Percentiles rank a stretch among this genome's conserved stretches.
Conservation (phyloP, 2,329 filamentous ascomycete species). For the Diplodia intermedia region DNA sequence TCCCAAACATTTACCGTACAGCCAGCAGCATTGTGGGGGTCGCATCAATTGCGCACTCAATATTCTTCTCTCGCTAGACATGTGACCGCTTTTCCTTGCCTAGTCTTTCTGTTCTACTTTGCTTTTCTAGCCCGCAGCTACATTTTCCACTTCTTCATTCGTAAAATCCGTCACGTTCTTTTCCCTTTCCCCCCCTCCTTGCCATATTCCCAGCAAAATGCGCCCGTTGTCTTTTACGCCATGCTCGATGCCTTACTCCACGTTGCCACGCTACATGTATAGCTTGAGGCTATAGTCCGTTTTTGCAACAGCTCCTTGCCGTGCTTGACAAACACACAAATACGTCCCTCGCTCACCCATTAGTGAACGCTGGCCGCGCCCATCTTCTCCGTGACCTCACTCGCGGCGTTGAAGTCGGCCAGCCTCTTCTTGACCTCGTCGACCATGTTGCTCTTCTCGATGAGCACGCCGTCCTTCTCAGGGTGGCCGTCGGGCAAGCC, state of each 20-base stretch:
- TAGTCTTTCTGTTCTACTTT: neutral
- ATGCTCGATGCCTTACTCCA: slow-evolving; percentile 12
- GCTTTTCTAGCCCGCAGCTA: neutral
- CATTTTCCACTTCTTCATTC: neutral
- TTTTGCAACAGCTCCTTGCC: neutral
- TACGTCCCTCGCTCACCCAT: neutral
- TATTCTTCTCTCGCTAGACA: neutral
- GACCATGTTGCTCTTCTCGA: slow-evolving; percentile 69
- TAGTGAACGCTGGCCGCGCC: slow-evolving; percentile 24
- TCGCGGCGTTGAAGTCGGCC: slow-evolving; percentile 44
- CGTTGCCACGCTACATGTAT: neutral
- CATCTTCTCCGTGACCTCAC: slow-evolving; percentile 36
- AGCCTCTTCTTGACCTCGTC: slow-evolving; percentile 66
- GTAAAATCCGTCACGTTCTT: neutral
- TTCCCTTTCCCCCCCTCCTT: neutral
- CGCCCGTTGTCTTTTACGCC: slow-evolving; percentile 14
- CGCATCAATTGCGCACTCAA: slow-evolving; percentile 1
- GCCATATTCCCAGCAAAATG: slow-evolving; percentile 14
- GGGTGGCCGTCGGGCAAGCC: slow-evolving; percentile 81
- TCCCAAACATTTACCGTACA: neutral
- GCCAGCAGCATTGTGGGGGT: neutral
- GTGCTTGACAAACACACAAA: neutral
- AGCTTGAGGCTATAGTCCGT: neutral
- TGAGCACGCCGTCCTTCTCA: slow-evolving; percentile 85
- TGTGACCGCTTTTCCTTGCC: neutral